phyloP scores from a whole-genome alignment of 257 asterid genomes.

The Gardenia jasminoides region DNA sequence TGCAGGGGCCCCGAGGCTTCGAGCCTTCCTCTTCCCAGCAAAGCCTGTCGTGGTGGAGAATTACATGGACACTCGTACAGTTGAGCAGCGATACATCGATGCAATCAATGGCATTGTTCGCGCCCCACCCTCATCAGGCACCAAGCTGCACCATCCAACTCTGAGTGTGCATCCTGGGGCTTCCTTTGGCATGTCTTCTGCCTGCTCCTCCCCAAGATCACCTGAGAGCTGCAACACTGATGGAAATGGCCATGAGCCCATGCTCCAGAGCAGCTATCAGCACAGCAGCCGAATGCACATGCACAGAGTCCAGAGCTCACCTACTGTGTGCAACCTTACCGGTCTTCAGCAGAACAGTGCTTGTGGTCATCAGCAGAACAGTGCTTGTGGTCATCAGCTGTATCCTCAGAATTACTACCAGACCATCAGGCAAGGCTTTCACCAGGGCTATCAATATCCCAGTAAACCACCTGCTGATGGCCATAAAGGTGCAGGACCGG shows the following conservation, averaged over 20 bases:
- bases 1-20: constrained; percentile 48
- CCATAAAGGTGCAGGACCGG: constrained; percentile 34
- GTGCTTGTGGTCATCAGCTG: constrained; percentile 23
- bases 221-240: constrained; percentile 52
- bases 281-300: constrained; percentile 27
- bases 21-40: constrained; percentile 71
- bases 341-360: constrained; percentile 34
- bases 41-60: constrained; percentile 37
- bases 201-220: constrained; percentile 52
- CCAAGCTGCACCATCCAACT: constrained; percentile 27
- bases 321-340: constrained; percentile 51
- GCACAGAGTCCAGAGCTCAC: constrained; percentile 71
- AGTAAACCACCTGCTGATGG: constrained; percentile 44
- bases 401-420: constrained; percentile 29
- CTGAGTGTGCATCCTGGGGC: constrained; percentile 29
- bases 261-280: constrained; percentile 17
- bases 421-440: constrained; percentile 21
- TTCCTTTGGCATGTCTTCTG: constrained; percentile 38
- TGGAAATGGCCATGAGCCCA: constrained; percentile 22
- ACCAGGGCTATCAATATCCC: constrained; percentile 27
- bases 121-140: not conserved
- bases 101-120: constrained; percentile 64
- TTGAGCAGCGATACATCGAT: constrained; percentile 71
- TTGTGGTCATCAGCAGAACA: constrained; percentile 35
- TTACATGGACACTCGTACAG: constrained; percentile 28